phyloP scores from a whole-genome alignment of 1,284 basidiomycete species.

The Ceratobasidium sp. region DNA sequence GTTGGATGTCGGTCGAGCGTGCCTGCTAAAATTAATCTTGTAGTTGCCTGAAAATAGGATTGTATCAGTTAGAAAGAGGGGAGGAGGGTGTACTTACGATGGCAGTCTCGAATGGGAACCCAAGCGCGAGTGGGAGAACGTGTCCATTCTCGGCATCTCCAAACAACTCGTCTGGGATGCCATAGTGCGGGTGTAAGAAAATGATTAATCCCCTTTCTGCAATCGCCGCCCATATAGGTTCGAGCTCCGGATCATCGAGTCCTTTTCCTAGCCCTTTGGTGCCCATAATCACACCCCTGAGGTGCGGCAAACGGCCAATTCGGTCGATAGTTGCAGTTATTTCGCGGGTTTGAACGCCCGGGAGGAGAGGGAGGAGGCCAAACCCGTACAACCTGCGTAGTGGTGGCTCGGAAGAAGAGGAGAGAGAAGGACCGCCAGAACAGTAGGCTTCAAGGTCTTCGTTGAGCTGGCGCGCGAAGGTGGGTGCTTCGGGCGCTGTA shows the following conservation, averaged over 20 bases:
- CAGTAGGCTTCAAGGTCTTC: conserved; percentile 81
- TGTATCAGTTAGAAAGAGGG: too few relatives aligned
- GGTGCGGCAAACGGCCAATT: conserved; percentile 70
- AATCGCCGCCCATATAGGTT: conserved; percentile 81
- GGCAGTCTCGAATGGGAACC: conserved; percentile 90
- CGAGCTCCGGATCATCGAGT: conserved; percentile 78
- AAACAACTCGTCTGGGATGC: conserved; percentile 71
- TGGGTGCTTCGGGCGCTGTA: conserved; percentile 70
- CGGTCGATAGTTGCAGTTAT: conserved; percentile 72
- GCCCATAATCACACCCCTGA: conserved; percentile 84
- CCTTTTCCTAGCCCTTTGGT: conserved; percentile 81
- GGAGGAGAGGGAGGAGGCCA: conserved; percentile 84
- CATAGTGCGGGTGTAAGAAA: conserved; percentile 87
- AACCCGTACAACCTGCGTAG: conserved; percentile 80
- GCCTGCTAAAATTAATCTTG: conserved; percentile 82
- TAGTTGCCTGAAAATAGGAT: conserved; percentile 66
- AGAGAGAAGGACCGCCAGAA: conserved; percentile 63
- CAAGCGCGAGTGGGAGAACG: conserved; percentile 83
- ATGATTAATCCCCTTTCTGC: conserved; percentile 73
- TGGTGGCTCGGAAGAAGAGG: conserved; percentile 50
- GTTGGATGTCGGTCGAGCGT: conserved; percentile 79
- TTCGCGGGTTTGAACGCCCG: conserved; percentile 64
- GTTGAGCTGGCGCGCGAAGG: conserved; percentile 75
- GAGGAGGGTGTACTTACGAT: conserved; percentile 66
- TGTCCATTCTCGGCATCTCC: conserved; percentile 83